Base-by-base conservation (phyloP, 257 asterid species). In the Plantago elongata region DNA sequence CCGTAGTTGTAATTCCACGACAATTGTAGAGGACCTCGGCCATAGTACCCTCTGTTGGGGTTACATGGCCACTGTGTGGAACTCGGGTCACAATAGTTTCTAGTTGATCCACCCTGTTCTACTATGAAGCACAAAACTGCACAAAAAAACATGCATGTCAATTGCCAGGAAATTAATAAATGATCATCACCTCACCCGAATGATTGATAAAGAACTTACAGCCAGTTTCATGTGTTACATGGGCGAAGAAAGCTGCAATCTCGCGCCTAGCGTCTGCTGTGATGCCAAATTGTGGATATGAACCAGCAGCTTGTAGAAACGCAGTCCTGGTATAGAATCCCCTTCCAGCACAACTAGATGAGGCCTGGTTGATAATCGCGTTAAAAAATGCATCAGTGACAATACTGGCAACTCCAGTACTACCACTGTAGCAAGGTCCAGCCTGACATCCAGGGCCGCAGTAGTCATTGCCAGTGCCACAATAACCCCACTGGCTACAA, bases 191-290 rank as follows among this genome's bases (percentile, higher is more conserved):
- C n/a, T n/a, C n/a, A n/a, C n/a, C n/a, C n/a, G n/a, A n/a, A n/a
- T n/a, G n/a, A n/a, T 22, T 22, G 27, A 22, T 22, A 17, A 30
- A 29, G 11, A 55, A 48, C 82, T 64, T 69, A 79, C 84, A 69
- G 45, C 79, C 81, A 52, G 88, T 79, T 52, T 79, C 81, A 62
- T 76, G 88, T 2, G 83, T 69, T 42, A 74, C 79, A 43, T 82
- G 88, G 1, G 88, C 88, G 27, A 82, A 82, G 54, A 79, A 74
- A 13, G 88, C 85, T 4, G 85, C 85, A 43, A 82, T 82, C 50
- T 82, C 87, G 0, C 82, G 66, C 59, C 57, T 74, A n/a, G 78
- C 84, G 42, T 65, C 72, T 13, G 4, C 88, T 0, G 51, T 52
- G 1, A 72, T 76, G n/a, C 85, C 88, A 22, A 82, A 82, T 7